Conservation (phyloP, 2,329 filamentous ascomycete species). For the Pyrenophora graminea region DNA sequence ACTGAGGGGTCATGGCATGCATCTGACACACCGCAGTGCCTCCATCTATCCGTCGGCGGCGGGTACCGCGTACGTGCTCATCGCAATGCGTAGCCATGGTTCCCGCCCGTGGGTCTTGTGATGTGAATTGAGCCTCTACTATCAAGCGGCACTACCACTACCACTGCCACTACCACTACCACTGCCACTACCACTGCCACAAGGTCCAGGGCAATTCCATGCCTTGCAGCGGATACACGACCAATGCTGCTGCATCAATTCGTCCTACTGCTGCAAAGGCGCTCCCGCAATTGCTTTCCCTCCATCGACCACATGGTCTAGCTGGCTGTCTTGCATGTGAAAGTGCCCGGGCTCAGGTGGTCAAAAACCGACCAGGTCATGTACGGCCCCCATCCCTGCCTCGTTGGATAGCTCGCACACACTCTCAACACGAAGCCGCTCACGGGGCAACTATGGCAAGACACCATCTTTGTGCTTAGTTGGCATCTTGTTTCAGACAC, state of each 20-base stretch:
- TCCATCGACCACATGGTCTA: no score
- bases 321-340: slow-evolving; percentile 34
- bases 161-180: slow-evolving; percentile 26
- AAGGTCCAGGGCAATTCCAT: slow-evolving; percentile 34
- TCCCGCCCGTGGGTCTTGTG: slow-evolving; percentile 35
- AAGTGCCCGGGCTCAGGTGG: slow-evolving; percentile 32
- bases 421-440: slow-evolving; percentile 20
- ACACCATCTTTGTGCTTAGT: slow-evolving; percentile 32
- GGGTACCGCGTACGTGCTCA: slow-evolving; percentile 23
- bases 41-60: slow-evolving; percentile 11
- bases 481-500: slow-evolving; percentile 17
- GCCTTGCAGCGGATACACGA: slow-evolving; percentile 39
- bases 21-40: slow-evolving; percentile 13
- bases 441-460: slow-evolving; percentile 31
- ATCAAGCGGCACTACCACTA: slow-evolving; percentile 33
- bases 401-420: slow-evolving; percentile 1
- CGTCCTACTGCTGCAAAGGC: slow-evolving; percentile 12
- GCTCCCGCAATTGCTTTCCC: no score
- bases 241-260: slow-evolving; percentile 22
- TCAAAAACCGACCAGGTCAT: slow-evolving; percentile 26
- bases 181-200: slow-evolving; percentile 25
- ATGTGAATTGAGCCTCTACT: slow-evolving; percentile 24
- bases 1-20: slow-evolving; percentile 19
- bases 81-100: slow-evolving; percentile 25
- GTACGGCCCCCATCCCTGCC: slow-evolving; percentile 11